Conservation (phyloP, 345 rosid species). For the Boechera divaricarpa region DNA sequence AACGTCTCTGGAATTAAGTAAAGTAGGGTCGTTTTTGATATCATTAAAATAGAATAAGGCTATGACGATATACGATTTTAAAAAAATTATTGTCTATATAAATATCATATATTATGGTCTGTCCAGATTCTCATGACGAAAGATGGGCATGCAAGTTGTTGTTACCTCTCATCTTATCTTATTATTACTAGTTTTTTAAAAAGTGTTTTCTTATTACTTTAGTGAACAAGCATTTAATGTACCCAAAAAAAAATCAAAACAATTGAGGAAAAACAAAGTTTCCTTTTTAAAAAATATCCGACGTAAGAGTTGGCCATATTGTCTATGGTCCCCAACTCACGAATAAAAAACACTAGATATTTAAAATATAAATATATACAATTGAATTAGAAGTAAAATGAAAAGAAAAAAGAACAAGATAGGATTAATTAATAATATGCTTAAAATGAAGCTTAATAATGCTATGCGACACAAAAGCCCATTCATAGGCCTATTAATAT, state of each 20-base stretch:
- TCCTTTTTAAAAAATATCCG: background rate
- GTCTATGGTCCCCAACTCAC: constrained; percentile 48
- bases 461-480: background rate
- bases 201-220: constrained; percentile 36
- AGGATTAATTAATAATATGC: background rate
- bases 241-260: background rate
- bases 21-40: constrained; percentile 37
- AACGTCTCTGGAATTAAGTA: constrained; percentile 37
- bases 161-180: constrained; percentile 33
- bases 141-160: constrained; percentile 47
- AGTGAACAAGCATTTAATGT: constrained; percentile 43
- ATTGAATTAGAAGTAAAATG: background rate
- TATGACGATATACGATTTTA: constrained; percentile 23
- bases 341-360: constrained; percentile 59
- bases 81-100: background rate
- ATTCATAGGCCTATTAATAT: background rate
- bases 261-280: constrained; percentile 1
- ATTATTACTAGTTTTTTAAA: background rate
- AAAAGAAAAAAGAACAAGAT: too few relatives aligned
- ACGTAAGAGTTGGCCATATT: constrained; percentile 11
- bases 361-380: constrained; percentile 34
- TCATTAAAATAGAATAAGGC: constrained; percentile 20
- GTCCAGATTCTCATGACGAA: constrained; percentile 45
- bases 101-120: constrained; percentile 32
- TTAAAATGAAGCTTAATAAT: background rate